A percentile compares a stretch with the other conserved stretches of the same genome.
Conservation (phyloP, 2,329 filamentous ascomycete genomes). For the Colletotrichum theobromicola region DNA sequence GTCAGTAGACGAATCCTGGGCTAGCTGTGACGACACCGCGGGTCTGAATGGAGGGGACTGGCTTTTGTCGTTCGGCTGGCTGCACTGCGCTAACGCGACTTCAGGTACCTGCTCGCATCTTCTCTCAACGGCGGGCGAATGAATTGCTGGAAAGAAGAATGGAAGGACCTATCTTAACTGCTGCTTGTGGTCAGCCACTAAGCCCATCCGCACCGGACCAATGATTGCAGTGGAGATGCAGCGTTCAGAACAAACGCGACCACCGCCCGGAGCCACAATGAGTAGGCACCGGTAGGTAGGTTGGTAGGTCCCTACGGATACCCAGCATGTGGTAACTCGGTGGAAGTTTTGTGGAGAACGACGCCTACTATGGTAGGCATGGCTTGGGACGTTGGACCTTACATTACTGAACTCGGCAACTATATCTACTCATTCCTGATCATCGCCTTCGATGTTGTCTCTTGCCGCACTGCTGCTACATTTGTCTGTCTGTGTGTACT, state of each 20-base stretch:
- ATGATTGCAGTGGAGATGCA: background rate
- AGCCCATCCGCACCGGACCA: background rate
- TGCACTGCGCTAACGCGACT: background rate
- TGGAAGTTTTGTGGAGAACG: background rate
- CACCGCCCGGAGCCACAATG: background rate
- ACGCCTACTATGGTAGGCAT: no score
- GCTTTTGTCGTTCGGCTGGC: background rate
- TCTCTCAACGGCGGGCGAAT: background rate
- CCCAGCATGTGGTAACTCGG: background rate
- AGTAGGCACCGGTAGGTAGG: no score
- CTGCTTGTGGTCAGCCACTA: background rate
- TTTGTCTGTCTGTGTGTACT: background rate
- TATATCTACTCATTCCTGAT: background rate
- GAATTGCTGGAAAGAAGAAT: background rate
- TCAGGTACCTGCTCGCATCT: background rate
- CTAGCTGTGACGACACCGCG: slow-evolving; percentile 17
- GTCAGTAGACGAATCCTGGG: slow-evolving; percentile 7
- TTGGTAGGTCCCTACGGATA: no score
- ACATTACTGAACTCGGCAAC: background rate
- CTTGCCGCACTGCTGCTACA: background rate
- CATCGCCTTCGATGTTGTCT: background rate
- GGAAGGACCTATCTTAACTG: background rate
- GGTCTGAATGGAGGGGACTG: background rate
- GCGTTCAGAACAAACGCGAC: background rate
- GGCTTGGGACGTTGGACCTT: background rate